Evolutionary conservation across 805 yeast species (phyloP), one percentile per base, ranked within the genome.

Genomic region (Candida piceae): DNA sequence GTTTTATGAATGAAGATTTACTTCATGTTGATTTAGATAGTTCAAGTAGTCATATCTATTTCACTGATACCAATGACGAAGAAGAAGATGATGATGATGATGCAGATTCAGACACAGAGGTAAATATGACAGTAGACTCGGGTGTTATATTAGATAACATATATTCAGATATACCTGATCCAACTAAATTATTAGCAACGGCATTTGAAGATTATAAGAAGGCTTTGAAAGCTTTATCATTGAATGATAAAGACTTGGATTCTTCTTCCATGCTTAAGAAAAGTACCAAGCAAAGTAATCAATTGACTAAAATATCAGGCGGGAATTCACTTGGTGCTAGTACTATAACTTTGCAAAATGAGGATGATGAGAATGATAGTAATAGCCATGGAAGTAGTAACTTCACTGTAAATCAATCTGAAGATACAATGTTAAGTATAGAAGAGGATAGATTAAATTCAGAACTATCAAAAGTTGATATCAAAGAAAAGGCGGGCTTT

Each of bases 121-220:
- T 36, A 11, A 39, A 50, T 34, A 25, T 39, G 13, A 41, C 55
- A 8, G 16, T 48, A 2, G 52, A 50, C 26, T 50, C 55, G 11
- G 36, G 35, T 16, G 36, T 41, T 10, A 42, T 48, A 12, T 27
- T 47, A 28, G 41, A 39, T 2, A 39, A 31, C 15, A 31, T 49
- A 24, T 44, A 49, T 15, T 18, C 34, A 10, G 52, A 48, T 7
- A 16, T 42, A 2, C 32, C 45, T 8, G 50, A 50, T 29, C 44
- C 54, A 4, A 36, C 49, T 11, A 42, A 41, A 24, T 33, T 53
- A 10, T 33, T 53, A 5, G 41, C 39, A 17, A 40, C 44, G 16
- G 58, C 58, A 5, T 53, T 51, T 32, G 52, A 50, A 26, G 54
- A 53, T 29, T 53, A 51, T 31, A 41, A 47, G 31, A 39, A 32